Percentiles rank a stretch among this genome's conserved stretches.
Evolutionary conservation across 768 basidiomycete species (phyloP).

Genomic region (Crassisporium funariophilum): DNA sequence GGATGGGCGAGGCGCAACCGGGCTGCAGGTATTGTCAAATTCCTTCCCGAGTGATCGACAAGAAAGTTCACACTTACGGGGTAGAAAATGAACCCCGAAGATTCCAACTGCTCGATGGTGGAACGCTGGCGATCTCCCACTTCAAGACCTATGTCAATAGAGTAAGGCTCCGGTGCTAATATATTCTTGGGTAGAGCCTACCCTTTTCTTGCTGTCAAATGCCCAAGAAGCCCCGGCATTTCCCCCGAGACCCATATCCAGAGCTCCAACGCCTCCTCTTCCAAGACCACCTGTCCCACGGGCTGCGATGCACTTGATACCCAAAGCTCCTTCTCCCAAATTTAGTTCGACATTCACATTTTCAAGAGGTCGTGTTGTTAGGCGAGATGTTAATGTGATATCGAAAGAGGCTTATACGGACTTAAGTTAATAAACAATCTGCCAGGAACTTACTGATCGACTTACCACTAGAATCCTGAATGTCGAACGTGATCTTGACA

Average conservation of each 20-base stretch:
- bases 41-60: not conserved
- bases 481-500: slow-evolving; percentile 50
- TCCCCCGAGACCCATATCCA: slow-evolving; percentile 32
- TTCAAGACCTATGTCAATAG: slow-evolving; percentile 54
- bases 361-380: slow-evolving; percentile 68
- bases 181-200: slow-evolving; percentile 27
- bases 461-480: slow-evolving; percentile 46
- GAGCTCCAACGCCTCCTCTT: slow-evolving; percentile 30
- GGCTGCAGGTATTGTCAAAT: slow-evolving; percentile 22
- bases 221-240: slow-evolving; percentile 68
- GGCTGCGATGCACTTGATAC: slow-evolving; percentile 71
- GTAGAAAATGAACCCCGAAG: slow-evolving; percentile 80
- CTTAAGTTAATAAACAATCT: not conserved
- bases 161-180: not conserved
- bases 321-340: slow-evolving; percentile 73
- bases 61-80: slow-evolving; percentile 40
- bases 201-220: slow-evolving; percentile 72
- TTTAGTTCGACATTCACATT: slow-evolving; percentile 70
- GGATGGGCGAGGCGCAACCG: slow-evolving; percentile 59
- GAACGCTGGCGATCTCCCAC: slow-evolving; percentile 76
- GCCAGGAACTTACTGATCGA: not conserved
- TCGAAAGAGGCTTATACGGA: slow-evolving; percentile 54
- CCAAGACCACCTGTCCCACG: slow-evolving; percentile 55
- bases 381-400: slow-evolving; percentile 62
- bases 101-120: slow-evolving; percentile 69